Base-by-base conservation (phyloP, 148 eudicot genomes). In the Selenicereus undatus region DNA sequence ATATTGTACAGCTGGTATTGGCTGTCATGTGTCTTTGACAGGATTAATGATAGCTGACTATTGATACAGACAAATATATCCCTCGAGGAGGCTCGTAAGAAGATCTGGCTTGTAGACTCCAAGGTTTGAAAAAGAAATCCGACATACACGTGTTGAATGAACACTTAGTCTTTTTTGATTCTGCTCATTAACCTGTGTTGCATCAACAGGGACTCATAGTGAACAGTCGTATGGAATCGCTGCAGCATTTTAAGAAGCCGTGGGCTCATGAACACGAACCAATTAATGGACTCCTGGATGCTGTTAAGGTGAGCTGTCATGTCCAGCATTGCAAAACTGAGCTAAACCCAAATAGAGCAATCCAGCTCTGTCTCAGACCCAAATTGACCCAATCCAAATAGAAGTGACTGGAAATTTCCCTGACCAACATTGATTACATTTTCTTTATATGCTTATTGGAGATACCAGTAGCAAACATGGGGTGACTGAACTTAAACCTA, bases 261-360 rank as follows among this genome's bases (percentile, higher is more conserved):
- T 97, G 99, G 99, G 98, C 98, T 74, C 99, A 96, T 83, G 92
- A 91, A 27, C 98, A 92, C 54, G 94, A 92, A 86, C 93, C 97
- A 80, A 88, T 92, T 22, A 81, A 22, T 39, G 89, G 88, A 76
- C 90, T 97, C 75, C 79, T 91, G 45, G 88, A 92, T 79, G 97
- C 97, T 83, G 90, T 96, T 51, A 91, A 94, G 97, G 99, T 96
- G 69, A 74, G 17, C 27, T 29, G 22, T 5, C 29, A 11, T 27
- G 17, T 11, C 30, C 3, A 26, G 27, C 17, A 3, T 66, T 7
- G 32, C 18, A 66, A 27, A 11, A 66, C 71, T 27, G 16, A 73
- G 32, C 62, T 24, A 5, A 12, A 48, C 52, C 52, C 10, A 48
- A 11, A 12, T 48, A 48, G 52, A 48, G 13, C 52, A 48, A 10